Evolutionary conservation across 305 asterid genomes (phyloP).

Genomic region (Rubia tinctorum): DNA sequence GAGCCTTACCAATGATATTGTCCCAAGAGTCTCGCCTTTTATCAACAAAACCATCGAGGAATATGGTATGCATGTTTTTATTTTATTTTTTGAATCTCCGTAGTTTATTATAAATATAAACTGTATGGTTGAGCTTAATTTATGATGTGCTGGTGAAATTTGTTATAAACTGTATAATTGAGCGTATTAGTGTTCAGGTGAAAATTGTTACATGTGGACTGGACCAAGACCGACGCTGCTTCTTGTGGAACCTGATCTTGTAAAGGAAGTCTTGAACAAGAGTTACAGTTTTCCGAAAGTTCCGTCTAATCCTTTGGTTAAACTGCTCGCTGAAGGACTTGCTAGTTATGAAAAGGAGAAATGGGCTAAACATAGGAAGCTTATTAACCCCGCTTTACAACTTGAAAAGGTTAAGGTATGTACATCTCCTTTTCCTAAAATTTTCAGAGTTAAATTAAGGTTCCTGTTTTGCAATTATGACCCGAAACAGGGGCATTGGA

Average conservation of each 20-base stretch:
- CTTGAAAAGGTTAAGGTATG: slow-evolving; percentile 39
- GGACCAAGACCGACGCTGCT: slow-evolving; percentile 42
- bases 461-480: not conserved
- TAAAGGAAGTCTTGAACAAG: slow-evolving; percentile 42
- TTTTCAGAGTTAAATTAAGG: too few relatives aligned
- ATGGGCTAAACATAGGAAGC: slow-evolving; percentile 41
- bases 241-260: slow-evolving; percentile 36
- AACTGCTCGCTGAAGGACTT: slow-evolving; percentile 31
- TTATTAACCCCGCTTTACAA: slow-evolving; percentile 42
- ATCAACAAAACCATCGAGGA: slow-evolving; percentile 15
- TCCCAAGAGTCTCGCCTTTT: slow-evolving; percentile 27
- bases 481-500: too few relatives aligned
- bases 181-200: slow-evolving; percentile 14
- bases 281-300: slow-evolving; percentile 37
- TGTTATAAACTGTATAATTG: too few relatives aligned
- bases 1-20: slow-evolving; percentile 26
- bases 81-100: not conserved
- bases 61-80: slow-evolving; percentile 14
- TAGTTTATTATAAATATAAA: not conserved
- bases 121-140: not conserved
- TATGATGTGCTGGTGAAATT: slow-evolving; percentile 10
- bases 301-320: not conserved
- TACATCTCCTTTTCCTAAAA: not conserved
- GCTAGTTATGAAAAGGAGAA: slow-evolving; percentile 35
- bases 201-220: slow-evolving; percentile 43